phyloP scores from a whole-genome alignment of 176 grass and related monocot genomes.

The Carex scoparia region DNA sequence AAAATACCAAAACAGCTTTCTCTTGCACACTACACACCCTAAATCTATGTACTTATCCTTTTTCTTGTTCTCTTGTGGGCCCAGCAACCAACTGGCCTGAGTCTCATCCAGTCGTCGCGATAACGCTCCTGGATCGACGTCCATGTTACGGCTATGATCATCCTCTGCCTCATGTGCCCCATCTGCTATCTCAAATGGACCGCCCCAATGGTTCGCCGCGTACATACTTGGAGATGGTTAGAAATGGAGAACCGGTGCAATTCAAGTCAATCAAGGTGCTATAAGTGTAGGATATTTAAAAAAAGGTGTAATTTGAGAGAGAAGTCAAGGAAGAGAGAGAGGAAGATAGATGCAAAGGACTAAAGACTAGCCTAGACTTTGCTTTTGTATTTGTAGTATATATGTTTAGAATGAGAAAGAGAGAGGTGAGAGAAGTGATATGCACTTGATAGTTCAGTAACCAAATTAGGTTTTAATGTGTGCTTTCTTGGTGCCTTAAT shows the following conservation, averaged over 20 bases:
- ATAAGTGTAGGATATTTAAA: background rate
- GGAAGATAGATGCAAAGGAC: background rate
- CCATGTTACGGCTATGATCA: conserved; percentile 84
- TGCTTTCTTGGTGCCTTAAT: background rate
- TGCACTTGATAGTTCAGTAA: background rate
- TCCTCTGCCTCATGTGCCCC: conserved; percentile 39
- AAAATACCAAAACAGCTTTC: conserved; percentile 63
- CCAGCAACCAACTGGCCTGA: conserved; percentile 94
- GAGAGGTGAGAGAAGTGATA: conserved; percentile 1
- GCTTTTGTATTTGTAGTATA: background rate
- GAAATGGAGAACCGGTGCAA: background rate
- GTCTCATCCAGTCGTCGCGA: conserved; percentile 86
- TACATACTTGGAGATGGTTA: conserved; percentile 33
- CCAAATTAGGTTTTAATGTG: conserved; percentile 17
- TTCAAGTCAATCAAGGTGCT: conserved; percentile 9
- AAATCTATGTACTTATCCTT: conserved; percentile 96
- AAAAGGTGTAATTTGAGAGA: conserved; percentile 16
- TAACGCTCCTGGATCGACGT: conserved; percentile 56
- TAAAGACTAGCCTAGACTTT: background rate
- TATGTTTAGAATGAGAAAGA: conserved; percentile 20
- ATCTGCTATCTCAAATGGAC: conserved; percentile 73
- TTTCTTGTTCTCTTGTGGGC: conserved; percentile 74
- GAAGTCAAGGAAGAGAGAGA: background rate
- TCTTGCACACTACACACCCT: conserved; percentile 74
- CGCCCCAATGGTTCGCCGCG: conserved; percentile 79